These are phyloP conservation scores for Dimargaris xerosporica DNA, from an alignment of 192 early-diverging fungal species.

Conservation along the genomic window DNA sequence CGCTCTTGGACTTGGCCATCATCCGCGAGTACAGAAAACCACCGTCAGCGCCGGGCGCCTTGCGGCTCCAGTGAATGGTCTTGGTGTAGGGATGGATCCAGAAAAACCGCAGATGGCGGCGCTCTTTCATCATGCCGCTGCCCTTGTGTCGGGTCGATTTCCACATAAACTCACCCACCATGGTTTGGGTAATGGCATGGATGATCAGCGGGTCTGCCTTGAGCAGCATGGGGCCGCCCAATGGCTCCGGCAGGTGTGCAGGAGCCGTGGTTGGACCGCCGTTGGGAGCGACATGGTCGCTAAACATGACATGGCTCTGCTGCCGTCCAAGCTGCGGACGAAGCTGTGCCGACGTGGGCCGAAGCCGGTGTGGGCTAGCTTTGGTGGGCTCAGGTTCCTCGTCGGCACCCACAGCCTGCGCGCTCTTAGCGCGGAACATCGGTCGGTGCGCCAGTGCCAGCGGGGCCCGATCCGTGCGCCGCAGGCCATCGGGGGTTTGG, in stretches of 20 bases:
- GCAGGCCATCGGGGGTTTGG: no score
- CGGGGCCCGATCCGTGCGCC: neutral
- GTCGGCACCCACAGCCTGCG: no score
- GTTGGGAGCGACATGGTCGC: no score
- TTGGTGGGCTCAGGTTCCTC: no score
- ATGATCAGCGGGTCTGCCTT: slow-evolving; percentile 46
- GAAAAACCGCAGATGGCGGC: slow-evolving; percentile 52
- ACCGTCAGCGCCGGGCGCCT: slow-evolving; percentile 37
- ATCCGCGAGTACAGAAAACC: slow-evolving; percentile 11
- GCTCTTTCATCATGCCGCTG: slow-evolving; percentile 34
- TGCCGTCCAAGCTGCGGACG: no score
- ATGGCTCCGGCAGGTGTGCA: no score
- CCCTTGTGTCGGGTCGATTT: slow-evolving; percentile 49
- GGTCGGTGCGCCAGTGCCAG: no score
- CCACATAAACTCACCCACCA: slow-evolving; percentile 61
- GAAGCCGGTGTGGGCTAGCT: no score
- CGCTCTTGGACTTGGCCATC: slow-evolving; percentile 25
- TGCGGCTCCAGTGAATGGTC: slow-evolving; percentile 57
- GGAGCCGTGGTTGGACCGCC: no score
- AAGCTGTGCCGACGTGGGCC: no score
- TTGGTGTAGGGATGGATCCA: slow-evolving; percentile 73
- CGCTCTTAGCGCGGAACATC: no score
- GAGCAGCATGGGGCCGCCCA: slow-evolving; percentile 11
- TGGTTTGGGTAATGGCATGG: slow-evolving; percentile 52
- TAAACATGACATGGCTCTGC: no score